A percentile compares a stretch with the other conserved stretches of the same genome.
These are phyloP conservation scores for Jatropha curcas DNA, from an alignment of 345 rosid species.

Conservation along the genomic window DNA sequence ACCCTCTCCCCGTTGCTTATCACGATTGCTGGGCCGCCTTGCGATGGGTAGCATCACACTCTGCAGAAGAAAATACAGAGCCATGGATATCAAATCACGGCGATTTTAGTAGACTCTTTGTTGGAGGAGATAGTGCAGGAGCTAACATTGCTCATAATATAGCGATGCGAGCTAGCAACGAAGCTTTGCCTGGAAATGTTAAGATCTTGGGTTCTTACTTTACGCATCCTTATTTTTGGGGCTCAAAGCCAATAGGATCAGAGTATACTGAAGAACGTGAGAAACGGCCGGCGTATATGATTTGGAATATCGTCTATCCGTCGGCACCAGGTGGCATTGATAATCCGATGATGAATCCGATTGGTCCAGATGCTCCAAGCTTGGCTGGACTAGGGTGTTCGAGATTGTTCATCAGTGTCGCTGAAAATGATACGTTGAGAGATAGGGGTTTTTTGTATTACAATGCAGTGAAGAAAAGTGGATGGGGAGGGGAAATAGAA, in stretches of 20 bases:
- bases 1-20: conserved; percentile 39
- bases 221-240: conserved; percentile 54
- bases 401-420: conserved; percentile 30
- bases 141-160: conserved; percentile 16
- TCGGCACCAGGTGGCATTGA: conserved; percentile 31
- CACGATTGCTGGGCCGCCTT: conserved; percentile 49
- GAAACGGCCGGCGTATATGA: not conserved
- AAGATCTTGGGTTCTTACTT: conserved; percentile 35
- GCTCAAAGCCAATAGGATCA: conserved; percentile 41
- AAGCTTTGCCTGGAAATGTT: conserved; percentile 24
- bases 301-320: conserved; percentile 32
- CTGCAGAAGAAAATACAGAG: not conserved
- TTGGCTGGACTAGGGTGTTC: conserved; percentile 29
- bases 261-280: conserved; percentile 26
- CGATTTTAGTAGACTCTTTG: not conserved
- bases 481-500: conserved; percentile 34
- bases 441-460: conserved; percentile 28
- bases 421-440: conserved; percentile 29
- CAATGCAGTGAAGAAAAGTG: conserved; percentile 28
- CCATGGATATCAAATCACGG: conserved; percentile 1
- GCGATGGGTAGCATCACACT: not conserved
- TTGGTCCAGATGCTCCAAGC: conserved; percentile 27
- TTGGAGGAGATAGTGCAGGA: conserved; percentile 16
- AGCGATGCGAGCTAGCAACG: conserved; percentile 31
- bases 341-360: conserved; percentile 27